Percentiles rank a stretch among this genome's conserved stretches.
phyloP scores from a whole-genome alignment of 1,139 yeast genomes.

The Candida tetrigidarum region DNA sequence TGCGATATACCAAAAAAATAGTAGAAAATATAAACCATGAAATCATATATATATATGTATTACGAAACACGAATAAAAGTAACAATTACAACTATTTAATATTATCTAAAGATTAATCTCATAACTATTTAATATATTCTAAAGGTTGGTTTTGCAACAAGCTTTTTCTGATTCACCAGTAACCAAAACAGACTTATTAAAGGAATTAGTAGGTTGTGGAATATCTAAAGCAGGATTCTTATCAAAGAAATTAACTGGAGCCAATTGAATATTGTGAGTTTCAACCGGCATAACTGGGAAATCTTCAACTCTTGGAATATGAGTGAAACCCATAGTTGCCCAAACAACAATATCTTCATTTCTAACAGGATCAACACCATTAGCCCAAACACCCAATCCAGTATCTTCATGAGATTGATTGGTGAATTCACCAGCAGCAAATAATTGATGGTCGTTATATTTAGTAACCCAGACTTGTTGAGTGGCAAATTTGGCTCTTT shows the following conservation, averaged over 20 bases:
- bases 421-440: slow-evolving; percentile 80
- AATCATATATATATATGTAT: no score
- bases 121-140: not conserved
- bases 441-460: slow-evolving; percentile 68
- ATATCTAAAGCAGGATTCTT: slow-evolving; percentile 84
- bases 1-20: not conserved
- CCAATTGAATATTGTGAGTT: slow-evolving; percentile 66
- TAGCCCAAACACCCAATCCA: slow-evolving; percentile 70
- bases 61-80: no score
- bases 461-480: slow-evolving; percentile 80
- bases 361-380: slow-evolving; percentile 73
- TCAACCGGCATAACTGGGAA: slow-evolving; percentile 93
- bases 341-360: slow-evolving; percentile 82
- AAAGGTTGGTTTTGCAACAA: slow-evolving; percentile 44
- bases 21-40: no score
- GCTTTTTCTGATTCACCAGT: slow-evolving; percentile 28
- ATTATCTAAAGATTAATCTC: no score
- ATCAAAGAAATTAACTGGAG: slow-evolving; percentile 80
- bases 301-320: slow-evolving; percentile 87
- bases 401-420: slow-evolving; percentile 70
- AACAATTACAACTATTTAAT: no score
- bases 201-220: slow-evolving; percentile 71
- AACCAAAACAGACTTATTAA: slow-evolving; percentile 67
- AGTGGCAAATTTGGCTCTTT: slow-evolving; percentile 74
- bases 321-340: slow-evolving; percentile 89